Base-by-base conservation (phyloP, 2,329 filamentous ascomycete genomes). In the Pseudogymnoascus sp. region DNA sequence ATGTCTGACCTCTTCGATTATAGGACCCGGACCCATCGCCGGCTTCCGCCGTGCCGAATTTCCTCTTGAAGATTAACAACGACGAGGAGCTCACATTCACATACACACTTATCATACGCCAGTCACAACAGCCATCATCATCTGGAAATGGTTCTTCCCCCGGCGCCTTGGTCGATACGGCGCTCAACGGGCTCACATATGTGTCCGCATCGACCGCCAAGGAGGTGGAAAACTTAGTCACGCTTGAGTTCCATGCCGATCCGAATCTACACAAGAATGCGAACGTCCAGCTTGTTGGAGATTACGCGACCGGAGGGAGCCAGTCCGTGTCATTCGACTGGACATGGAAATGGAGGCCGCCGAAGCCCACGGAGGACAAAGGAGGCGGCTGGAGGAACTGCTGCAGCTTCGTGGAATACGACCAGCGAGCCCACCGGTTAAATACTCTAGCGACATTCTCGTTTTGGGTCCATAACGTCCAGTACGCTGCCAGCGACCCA, bases 321-420 rank as follows among this genome's bases (percentile, higher is more conserved):
- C 80, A 88, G 5, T 93, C 91, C 1, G 88, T 96, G 31, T 87
- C 91, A 36, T 97, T 97, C 73, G 89, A 93, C 68, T 99, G 93
- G 92, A 87, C 88, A 6, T 99, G 95, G 95, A 95, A 89, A 79
- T 99, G 93, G 92, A 91, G 89, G 73, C 91, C 95, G 7, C 95
- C 95, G 39, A 96, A 91, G 79, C 72, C 79, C 12, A 77, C 79
- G 14, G 93, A 97, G 73, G 93, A 97, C 73, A 86, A 85, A 71
- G 90, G 90, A 31, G 91, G 92, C 64, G 95, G 95, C 51, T 99
- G 95, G 93, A 90, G 91, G 72, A 97, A 96, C 73, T 90, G 88
- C 70, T 97, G 95, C 81, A 97, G 91, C 74, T 97, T 99, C 77
- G 89, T 97, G 69, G 95, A 99, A 76, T 99, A 99, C 73, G 93